Conservation (phyloP, 140 eudicot species). For the Bidens hawaiensis region DNA sequence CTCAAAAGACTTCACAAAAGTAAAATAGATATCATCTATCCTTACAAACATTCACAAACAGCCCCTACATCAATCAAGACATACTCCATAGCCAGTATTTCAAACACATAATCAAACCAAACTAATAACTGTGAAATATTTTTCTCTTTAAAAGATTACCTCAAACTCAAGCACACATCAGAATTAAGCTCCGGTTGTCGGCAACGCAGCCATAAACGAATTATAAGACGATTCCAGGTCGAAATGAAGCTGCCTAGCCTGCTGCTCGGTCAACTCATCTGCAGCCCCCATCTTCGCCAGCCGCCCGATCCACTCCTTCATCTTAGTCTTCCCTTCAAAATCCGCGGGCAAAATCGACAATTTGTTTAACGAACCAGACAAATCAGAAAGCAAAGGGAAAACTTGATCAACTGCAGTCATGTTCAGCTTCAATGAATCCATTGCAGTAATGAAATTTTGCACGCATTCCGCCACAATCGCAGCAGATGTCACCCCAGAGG, state of each 20-base stretch:
- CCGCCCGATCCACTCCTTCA: slow-evolving; percentile 82
- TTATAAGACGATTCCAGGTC: slow-evolving; percentile 90
- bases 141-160: background rate
- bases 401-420: slow-evolving; percentile 96
- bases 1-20: no score
- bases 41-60: background rate
- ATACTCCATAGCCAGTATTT: background rate
- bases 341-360: slow-evolving; percentile 66
- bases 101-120: background rate
- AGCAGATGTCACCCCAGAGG: slow-evolving; percentile 53
- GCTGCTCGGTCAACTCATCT: slow-evolving; percentile 84
- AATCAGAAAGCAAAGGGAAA: slow-evolving; percentile 67
- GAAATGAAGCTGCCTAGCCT: slow-evolving; percentile 77
- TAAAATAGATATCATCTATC: no score
- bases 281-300: slow-evolving; percentile 87
- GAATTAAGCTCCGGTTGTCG: slow-evolving; percentile 50
- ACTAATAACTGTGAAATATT: background rate
- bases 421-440: slow-evolving; percentile 83
- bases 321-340: slow-evolving; percentile 91
- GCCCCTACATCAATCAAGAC: background rate
- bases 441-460: slow-evolving; percentile 78
- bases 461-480: slow-evolving; percentile 88
- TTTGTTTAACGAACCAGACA: slow-evolving; percentile 61
- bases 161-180: background rate
- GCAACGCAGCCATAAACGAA: slow-evolving; percentile 96